Conservation (phyloP, 148 eudicot genomes). For the Rhododendron molle region DNA sequence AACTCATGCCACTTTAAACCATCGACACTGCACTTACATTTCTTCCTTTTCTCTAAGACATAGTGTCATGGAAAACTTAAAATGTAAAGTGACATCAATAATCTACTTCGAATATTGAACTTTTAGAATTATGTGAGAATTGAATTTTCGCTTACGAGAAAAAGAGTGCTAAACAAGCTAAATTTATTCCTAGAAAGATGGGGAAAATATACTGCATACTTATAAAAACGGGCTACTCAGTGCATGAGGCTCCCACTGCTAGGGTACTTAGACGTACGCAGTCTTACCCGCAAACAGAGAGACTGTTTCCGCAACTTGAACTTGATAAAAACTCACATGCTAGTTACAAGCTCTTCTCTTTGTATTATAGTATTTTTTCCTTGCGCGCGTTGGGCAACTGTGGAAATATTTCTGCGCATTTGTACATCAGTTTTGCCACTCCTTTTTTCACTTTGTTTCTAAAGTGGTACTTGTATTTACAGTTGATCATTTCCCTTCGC, state of each 20-base stretch:
- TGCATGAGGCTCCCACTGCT: neutral
- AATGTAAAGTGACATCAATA: neutral
- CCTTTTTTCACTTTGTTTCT: neutral
- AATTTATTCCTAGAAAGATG: neutral
- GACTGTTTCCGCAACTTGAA: neutral
- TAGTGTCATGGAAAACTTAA: too few relatives aligned
- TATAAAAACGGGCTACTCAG: neutral
- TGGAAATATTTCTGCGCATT: neutral
- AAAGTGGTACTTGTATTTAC: slow-evolving; percentile 7
- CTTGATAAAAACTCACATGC: neutral
- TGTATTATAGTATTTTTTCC: neutral
- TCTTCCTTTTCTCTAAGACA: too few relatives aligned
- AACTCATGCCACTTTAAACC: too few relatives aligned
- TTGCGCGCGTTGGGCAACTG: neutral
- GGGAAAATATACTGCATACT: neutral
- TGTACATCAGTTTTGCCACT: neutral
- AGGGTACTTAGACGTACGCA: neutral
- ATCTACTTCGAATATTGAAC: neutral
- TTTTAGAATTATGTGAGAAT: neutral
- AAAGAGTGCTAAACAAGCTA: neutral
- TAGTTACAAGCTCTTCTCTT: neutral
- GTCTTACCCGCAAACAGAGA: neutral
- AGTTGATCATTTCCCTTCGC: neutral
- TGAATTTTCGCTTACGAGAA: neutral
- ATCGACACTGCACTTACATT: too few relatives aligned